phyloP scores from a whole-genome alignment of 2,329 filamentous ascomycete species.

The Sarocladium oryzae region DNA sequence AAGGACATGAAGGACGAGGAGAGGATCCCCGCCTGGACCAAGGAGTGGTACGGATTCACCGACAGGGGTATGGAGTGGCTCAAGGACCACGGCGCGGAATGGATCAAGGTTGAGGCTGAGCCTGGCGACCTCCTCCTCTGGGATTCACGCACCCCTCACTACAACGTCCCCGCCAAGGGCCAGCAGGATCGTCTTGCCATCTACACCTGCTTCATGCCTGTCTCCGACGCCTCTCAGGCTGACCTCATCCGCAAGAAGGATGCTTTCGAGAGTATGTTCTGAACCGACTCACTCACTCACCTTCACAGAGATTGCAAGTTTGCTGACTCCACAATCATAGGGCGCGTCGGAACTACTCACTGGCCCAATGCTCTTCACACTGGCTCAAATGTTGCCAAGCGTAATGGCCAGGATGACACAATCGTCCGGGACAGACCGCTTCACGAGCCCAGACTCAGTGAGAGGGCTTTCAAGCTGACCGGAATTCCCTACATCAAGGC shows the following conservation, averaged over 20 bases:
- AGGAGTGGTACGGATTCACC: conserved; percentile 29
- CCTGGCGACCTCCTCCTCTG: conserved; percentile 30
- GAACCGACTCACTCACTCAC: too few relatives aligned
- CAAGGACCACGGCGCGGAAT: conserved; percentile 20
- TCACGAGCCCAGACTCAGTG: not conserved
- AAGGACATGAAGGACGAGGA: conserved; percentile 25
- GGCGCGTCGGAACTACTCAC: not conserved
- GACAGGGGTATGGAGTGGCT: conserved; percentile 30
- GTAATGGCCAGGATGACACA: not conserved
- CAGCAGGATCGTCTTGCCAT: not conserved
- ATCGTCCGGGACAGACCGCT: not conserved
- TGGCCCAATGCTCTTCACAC: conserved; percentile 3
- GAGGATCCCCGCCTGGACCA: conserved; percentile 27
- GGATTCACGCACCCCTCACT: conserved; percentile 21
- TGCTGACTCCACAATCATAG: not conserved
- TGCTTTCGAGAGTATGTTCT: conserved; percentile 1
- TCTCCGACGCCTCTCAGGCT: not conserved
- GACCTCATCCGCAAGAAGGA: conserved; percentile 7
- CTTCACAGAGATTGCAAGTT: not conserved
- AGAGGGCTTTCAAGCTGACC: not conserved
- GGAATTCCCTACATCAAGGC: not conserved
- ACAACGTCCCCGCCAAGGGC: conserved; percentile 8
- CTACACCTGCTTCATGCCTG: conserved; percentile 6
- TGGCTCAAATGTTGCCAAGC: not conserved
- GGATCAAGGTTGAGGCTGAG: conserved; percentile 23